Evolutionary conservation across 139 green algal genomes (phyloP).

Genomic region (Trebouxia sp.): DNA sequence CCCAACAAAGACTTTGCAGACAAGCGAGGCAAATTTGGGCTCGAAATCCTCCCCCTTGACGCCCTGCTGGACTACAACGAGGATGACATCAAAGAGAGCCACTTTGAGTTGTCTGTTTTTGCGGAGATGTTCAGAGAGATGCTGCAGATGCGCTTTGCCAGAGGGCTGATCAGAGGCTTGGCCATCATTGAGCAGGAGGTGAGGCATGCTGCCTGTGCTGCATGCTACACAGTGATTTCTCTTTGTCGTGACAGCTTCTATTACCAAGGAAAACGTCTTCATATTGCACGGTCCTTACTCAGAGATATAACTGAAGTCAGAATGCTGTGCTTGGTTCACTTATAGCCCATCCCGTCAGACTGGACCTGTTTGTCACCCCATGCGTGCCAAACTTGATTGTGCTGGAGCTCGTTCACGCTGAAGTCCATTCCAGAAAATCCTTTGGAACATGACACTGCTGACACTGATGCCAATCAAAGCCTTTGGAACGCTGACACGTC

Average conservation of each 20-base stretch:
- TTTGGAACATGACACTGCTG: no score
- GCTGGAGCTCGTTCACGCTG: no score
- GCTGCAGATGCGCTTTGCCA: constrained; percentile 60
- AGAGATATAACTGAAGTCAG: no score
- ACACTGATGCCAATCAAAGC: no score
- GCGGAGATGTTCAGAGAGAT: constrained; percentile 63
- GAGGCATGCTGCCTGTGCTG: no score
- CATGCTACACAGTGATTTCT: background rate
- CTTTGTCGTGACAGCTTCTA: background rate
- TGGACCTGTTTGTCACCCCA: no score
- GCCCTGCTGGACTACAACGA: constrained; percentile 59
- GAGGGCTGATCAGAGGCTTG: constrained; percentile 52
- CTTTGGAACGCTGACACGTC: no score
- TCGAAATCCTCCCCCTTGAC: constrained; percentile 43
- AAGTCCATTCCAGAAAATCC: no score
- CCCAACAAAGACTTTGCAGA: constrained; percentile 30
- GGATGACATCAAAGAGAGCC: constrained; percentile 48
- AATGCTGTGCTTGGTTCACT: no score
- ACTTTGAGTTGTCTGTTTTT: constrained; percentile 54
- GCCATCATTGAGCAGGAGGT: constrained; percentile 34
- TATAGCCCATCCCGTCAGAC: no score
- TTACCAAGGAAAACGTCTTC: no score
- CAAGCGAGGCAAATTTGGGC: constrained; percentile 29
- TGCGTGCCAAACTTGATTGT: background rate
- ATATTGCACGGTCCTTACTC: no score